Conservation (phyloP, 345 rosid species). For the Rhizophora apiculata region DNA sequence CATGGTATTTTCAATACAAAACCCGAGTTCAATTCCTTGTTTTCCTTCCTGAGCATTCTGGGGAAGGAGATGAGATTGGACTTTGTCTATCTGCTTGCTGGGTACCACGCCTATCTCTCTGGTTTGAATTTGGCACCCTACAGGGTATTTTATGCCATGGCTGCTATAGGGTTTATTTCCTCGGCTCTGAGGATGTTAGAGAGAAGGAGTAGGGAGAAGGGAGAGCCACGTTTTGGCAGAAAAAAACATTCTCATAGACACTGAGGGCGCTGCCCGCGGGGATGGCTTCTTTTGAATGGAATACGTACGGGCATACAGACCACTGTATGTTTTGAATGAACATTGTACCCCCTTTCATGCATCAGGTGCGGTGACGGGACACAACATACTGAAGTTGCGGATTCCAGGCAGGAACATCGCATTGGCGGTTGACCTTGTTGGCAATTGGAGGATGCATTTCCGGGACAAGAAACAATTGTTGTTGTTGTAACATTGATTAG, state of each 20-base stretch:
- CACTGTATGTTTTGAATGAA: neutral
- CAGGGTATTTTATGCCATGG: conserved; percentile 71
- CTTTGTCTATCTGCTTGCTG: conserved; percentile 55
- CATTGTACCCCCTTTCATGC: neutral
- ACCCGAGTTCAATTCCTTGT: conserved; percentile 54
- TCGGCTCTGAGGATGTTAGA: conserved; percentile 46
- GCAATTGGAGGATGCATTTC: neutral
- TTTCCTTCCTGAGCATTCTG: conserved; percentile 42
- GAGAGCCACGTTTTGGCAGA: conserved; percentile 49
- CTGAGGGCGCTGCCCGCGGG: conserved; percentile 22
- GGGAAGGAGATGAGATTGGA: conserved; percentile 50
- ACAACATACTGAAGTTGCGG: neutral
- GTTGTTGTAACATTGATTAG: conserved; percentile 15
- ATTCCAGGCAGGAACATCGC: neutral
- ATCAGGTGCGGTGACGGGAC: neutral
- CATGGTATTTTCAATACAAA: conserved; percentile 57
- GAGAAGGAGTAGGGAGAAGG: conserved; percentile 45
- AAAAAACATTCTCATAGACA: conserved; percentile 80
- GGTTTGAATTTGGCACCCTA: conserved; percentile 79
- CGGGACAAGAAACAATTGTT: neutral
- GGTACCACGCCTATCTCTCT: conserved; percentile 61
- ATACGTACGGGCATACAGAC: neutral
- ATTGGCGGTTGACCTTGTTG: neutral
- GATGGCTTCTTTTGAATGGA: neutral
- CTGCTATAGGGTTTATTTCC: conserved; percentile 59